A percentile compares a stretch with the other conserved stretches of the same genome.
These are phyloP conservation scores for Gypsophila paniculata DNA, from an alignment of 179 eudicot genomes.

Conservation along the genomic window DNA sequence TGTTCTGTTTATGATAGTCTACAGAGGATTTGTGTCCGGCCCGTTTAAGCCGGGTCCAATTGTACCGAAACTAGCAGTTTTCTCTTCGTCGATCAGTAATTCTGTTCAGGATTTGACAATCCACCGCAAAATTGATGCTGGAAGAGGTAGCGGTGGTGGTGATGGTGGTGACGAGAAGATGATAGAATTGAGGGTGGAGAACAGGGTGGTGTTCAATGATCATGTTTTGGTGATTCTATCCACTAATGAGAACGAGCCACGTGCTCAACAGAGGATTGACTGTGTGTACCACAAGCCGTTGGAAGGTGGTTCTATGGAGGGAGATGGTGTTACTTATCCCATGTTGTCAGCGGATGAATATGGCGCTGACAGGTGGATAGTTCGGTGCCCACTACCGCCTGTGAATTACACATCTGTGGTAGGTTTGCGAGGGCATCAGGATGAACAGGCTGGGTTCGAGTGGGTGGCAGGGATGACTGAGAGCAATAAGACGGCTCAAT, in stretches of 20 bases:
- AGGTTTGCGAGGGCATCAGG: constrained; percentile 25
- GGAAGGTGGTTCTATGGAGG: background rate
- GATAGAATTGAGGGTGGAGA: constrained; percentile 37
- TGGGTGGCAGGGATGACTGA: constrained; percentile 17
- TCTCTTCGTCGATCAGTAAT: constrained; percentile 26
- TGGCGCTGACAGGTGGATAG: constrained; percentile 40
- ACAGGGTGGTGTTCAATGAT: constrained; percentile 66
- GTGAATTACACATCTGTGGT: constrained; percentile 43
- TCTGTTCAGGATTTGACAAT: constrained; percentile 25
- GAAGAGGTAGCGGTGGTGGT: no score
- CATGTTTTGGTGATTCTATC: constrained; percentile 53
- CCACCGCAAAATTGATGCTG: background rate
- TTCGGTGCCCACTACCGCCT: constrained; percentile 70
- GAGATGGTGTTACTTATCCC: constrained; percentile 22
- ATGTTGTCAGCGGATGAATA: constrained; percentile 57
- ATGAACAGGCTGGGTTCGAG: constrained; percentile 11
- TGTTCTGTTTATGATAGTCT: constrained; percentile 22
- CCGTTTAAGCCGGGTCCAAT: constrained; percentile 30
- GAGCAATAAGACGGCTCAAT: constrained; percentile 27
- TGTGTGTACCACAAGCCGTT: constrained; percentile 45
- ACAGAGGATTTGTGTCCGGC: constrained; percentile 21
- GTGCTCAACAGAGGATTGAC: constrained; percentile 31
- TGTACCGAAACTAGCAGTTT: constrained; percentile 20
- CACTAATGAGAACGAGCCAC: constrained; percentile 9
- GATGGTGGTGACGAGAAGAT: background rate